Base-by-base conservation (phyloP, 345 rosid species). In the Populus simonii region DNA sequence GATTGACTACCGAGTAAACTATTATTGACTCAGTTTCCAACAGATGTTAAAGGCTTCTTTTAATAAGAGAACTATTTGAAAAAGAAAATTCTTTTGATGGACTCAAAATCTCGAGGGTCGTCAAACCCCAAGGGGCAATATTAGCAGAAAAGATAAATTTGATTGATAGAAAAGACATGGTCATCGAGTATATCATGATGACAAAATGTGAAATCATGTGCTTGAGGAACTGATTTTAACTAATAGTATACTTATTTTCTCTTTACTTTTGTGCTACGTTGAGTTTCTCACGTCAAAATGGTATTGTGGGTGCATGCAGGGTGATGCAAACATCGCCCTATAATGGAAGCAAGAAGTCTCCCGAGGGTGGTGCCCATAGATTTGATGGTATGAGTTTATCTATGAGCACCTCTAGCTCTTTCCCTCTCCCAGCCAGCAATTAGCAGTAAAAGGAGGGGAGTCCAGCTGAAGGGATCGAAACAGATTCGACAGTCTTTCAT, bases 401-500 rank as follows among this genome's bases (percentile, higher is more conserved):
- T 5, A 78, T 85, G 76, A 85, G 76, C 76, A 83, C 86, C 82
- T 59, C 65, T 0, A 9, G 65, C 29, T 59, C 65, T 66, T 61
- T 61, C 74, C 81, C 75, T 80, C 67, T 72, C 57, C 82, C 73
- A 45, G 63, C 86, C 38, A 61, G 18, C 49, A 47, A 68, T 20
- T 70, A 81, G 81, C 74, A 36, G 74, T 72, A 6, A n/a, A 59
- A 53, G 70, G 6, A 23, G 38, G 8, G 23, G 68, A 22, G 61
- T 59, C 35, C 20, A 77, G 73, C 17, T 1, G 3, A 31, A 38
- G 31, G 61, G 77, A 76, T n/a, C 9, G 27, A n/a, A 35, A 27
- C 69, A 8, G 29, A 36, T 66, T 43, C 35, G 33, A 27, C 29
- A 43, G 23, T 53, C 11, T 45, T 43, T 27, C 36, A 41, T 3